phyloP scores from a whole-genome alignment of 257 asterid species.

The Verbascum thapsus region DNA sequence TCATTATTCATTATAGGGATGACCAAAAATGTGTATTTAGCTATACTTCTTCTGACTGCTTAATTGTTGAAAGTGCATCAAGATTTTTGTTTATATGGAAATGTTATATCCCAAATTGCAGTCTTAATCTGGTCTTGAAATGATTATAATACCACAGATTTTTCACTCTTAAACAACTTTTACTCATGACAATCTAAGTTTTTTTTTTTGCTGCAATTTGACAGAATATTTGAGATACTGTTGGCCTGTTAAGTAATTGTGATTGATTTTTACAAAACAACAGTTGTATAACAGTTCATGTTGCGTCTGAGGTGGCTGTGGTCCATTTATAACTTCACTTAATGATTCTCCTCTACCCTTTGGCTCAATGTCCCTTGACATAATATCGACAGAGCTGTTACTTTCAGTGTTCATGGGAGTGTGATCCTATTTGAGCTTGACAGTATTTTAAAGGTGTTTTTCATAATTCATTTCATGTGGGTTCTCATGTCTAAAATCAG shows the following conservation, averaged over 20 bases:
- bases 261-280: not conserved
- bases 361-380: slow-evolving; percentile 6
- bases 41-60: not conserved
- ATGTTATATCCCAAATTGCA: too few species aligned
- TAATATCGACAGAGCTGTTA: slow-evolving; percentile 1
- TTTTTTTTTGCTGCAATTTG: not conserved
- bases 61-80: not conserved
- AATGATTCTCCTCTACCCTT: not conserved
- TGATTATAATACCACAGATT: not conserved
- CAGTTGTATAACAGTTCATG: not conserved
- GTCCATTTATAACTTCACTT: not conserved
- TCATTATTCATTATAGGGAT: not conserved
- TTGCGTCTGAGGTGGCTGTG: not conserved
- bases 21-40: not conserved
- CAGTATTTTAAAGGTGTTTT: not conserved
- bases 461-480: slow-evolving; percentile 8
- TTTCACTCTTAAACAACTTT: not conserved
- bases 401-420: slow-evolving; percentile 1
- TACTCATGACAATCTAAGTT: not conserved
- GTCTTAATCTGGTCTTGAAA: not conserved
- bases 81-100: too few species aligned
- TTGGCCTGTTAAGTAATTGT: not conserved
- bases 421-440: not conserved
- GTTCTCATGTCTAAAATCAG: not conserved
- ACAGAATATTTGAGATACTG: not conserved